Percentiles rank a stretch among this genome's conserved stretches.
Evolutionary conservation across 352 stramenopile species (phyloP).

Genomic region (Pythium aphanidermatum): DNA sequence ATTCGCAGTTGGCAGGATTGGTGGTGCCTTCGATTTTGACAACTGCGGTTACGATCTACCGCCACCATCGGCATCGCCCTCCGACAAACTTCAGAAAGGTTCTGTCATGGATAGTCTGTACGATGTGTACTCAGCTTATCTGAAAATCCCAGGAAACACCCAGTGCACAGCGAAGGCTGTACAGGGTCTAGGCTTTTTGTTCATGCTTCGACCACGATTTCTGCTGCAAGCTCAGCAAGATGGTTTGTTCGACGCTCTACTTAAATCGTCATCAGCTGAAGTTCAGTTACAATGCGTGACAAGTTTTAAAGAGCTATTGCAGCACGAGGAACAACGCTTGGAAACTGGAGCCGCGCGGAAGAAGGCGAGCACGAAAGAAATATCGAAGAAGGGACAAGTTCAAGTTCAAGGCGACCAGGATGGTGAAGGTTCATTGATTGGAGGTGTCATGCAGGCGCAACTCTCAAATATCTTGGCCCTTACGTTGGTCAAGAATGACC

Average conservation of each 20-base stretch:
- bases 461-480: conserved; percentile 53
- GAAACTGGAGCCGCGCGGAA: conserved; percentile 37
- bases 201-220: conserved; percentile 52
- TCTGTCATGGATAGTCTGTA: conserved; percentile 59
- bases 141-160: conserved; percentile 35
- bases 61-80: conserved; percentile 4
- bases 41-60: conserved; percentile 21
- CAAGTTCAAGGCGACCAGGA: conserved; percentile 85
- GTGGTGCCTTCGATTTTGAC: conserved; percentile 62
- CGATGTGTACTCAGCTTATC: conserved; percentile 41
- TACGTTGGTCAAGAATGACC: conserved; percentile 41
- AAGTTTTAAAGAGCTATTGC: conserved; percentile 69
- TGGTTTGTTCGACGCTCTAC: conserved; percentile 40
- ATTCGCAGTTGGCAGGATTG: conserved; percentile 65
- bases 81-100: conserved; percentile 36
- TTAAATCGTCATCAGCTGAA: conserved; percentile 34
- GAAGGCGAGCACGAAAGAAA: conserved; percentile 36
- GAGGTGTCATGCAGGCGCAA: conserved; percentile 83
- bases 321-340: conserved; percentile 63
- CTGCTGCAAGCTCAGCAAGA: conserved; percentile 75
- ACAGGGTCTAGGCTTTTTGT: conserved; percentile 79
- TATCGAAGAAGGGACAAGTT: conserved; percentile 60
- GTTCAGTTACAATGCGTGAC: conserved; percentile 60
- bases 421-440: conserved; percentile 78
- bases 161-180: conserved; percentile 64